A percentile compares a stretch with the other conserved stretches of the same genome.
phyloP scores from a whole-genome alignment of 1,139 yeast genomes.

The Candida dubliniensis region DNA sequence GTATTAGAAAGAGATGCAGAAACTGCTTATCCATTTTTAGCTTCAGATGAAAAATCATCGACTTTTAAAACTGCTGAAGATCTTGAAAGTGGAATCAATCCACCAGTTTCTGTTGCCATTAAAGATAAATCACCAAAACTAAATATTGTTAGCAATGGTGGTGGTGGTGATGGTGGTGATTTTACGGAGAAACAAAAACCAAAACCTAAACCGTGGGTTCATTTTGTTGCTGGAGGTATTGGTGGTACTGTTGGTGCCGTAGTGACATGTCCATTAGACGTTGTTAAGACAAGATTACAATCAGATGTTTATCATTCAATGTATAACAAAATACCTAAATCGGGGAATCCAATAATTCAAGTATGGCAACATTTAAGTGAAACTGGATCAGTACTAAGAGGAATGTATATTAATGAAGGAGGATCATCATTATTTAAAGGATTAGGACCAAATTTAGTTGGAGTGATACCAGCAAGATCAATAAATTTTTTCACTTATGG shows the following conservation, averaged over 20 bases:
- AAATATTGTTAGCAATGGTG: background rate
- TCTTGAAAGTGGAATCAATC: constrained; percentile 17
- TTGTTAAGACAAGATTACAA: constrained; percentile 92
- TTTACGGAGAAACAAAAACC: constrained; percentile 7
- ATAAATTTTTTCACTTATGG: constrained; percentile 97
- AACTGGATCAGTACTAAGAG: constrained; percentile 69
- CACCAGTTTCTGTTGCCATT: background rate
- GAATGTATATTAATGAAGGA: constrained; percentile 77
- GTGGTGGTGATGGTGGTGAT: too few relatives aligned
- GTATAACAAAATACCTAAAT: constrained; percentile 43
- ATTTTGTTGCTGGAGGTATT: constrained; percentile 97
- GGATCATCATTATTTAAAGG: constrained; percentile 87
- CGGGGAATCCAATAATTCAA: constrained; percentile 39
- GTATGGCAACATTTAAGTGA: constrained; percentile 76
- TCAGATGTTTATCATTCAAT: constrained; percentile 66
- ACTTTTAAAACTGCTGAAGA: constrained; percentile 38
- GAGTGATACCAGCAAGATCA: constrained; percentile 98
- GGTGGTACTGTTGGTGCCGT: constrained; percentile 99
- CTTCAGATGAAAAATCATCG: constrained; percentile 66
- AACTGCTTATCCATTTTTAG: constrained; percentile 61
- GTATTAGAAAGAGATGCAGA: constrained; percentile 54
- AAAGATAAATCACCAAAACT: constrained; percentile 1
- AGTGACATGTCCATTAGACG: constrained; percentile 92
- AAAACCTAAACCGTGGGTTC: constrained; percentile 81
- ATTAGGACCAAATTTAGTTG: constrained; percentile 92